Percentiles rank a stretch among this genome's conserved stretches.
Conservation (phyloP, 495 filamentous ascomycete species). For the Daldinia bambusicola region DNA sequence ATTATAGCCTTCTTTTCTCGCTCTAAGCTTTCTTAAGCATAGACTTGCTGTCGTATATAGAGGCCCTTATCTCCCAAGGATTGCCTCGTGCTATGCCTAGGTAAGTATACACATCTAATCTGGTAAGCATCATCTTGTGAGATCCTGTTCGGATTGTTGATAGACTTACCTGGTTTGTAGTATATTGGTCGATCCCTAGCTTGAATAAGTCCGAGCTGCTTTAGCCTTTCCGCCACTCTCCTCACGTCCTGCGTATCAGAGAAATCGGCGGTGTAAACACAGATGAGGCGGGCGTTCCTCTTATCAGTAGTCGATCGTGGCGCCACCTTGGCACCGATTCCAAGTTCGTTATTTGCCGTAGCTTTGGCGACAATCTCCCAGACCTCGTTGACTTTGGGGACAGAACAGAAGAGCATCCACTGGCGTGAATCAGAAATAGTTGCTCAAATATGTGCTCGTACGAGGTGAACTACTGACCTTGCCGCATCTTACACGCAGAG, state of each 20-base stretch:
- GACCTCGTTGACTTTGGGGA: slow-evolving; percentile 64
- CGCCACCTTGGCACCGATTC: slow-evolving; percentile 75
- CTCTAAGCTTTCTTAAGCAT: slow-evolving; percentile 43
- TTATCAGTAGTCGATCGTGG: slow-evolving; percentile 54
- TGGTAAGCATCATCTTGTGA: slow-evolving; percentile 18
- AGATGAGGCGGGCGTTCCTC: slow-evolving; percentile 65
- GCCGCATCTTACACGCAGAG: slow-evolving; percentile 66
- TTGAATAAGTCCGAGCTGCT: slow-evolving; percentile 67
- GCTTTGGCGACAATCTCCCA: slow-evolving; percentile 74
- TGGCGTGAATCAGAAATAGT: slow-evolving; percentile 36
- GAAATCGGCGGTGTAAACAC: slow-evolving; percentile 81
- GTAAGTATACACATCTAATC: slow-evolving; percentile 76
- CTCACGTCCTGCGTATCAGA: slow-evolving; percentile 72
- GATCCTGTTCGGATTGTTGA: background rate
- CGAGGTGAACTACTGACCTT: slow-evolving; percentile 56
- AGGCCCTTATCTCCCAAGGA: slow-evolving; percentile 72
- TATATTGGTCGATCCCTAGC: slow-evolving; percentile 65
- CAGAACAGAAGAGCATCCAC: slow-evolving; percentile 84
- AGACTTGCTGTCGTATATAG: slow-evolving; percentile 60
- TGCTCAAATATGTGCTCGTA: slow-evolving; percentile 3
- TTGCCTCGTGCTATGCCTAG: slow-evolving; percentile 74
- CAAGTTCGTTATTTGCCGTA: slow-evolving; percentile 71
- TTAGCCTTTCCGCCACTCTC: slow-evolving; percentile 69
- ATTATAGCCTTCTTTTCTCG: background rate
- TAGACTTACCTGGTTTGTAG: slow-evolving; percentile 73